Evolutionary conservation across 1,139 yeast species (phyloP), one percentile per base, ranked within the genome.

Genomic region (Meyerozyma athensensis): DNA sequence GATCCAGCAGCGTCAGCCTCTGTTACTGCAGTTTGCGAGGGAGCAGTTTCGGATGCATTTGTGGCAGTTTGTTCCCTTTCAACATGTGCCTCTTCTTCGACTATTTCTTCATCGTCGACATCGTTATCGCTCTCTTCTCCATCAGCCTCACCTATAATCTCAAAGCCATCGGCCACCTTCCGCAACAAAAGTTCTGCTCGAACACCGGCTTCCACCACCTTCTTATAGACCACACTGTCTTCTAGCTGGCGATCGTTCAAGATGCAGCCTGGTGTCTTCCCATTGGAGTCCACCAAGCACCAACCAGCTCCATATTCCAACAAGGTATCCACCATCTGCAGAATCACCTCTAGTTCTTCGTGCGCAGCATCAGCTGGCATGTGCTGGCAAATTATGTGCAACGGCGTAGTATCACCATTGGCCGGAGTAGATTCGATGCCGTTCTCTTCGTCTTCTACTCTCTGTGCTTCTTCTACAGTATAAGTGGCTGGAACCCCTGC

Each of bases 291-390:
- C 5, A 77, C 65, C 43, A 81, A 68, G 51, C 81, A 81, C 97
- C 97, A 90, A 7, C 95, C 95, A 0, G 95, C 96, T 10, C 97
- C 97, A 56, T 80, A 83, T 52, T 86, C 80, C 49, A 90, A 80
- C 40, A 90, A 60, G 10, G 65, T 69, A 26, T 77, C 77, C 40
- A 86, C 79, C 78, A 89, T 69, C 16, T 63, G 56, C 24, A 59
- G 46, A 0, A 84, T 76, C 1, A 77, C 68, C 1, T 50, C 53
- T 20, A 63, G 45, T 50, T 84, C 89, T 0, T 61, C 72, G 0
- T 50, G 50, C 1, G 60, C 47, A 6, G 59, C 43, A 48, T 76
- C 77, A 5, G 31, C 19, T 0, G 89, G 86, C 8, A 80, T 48
- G 40, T 68, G 59, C 31, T 71, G 67, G 43, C 77, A 69, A 14